Evolutionary conservation across 2,329 filamentous ascomycete genomes (phyloP).

Genomic region (Lecanosticta acicola): DNA sequence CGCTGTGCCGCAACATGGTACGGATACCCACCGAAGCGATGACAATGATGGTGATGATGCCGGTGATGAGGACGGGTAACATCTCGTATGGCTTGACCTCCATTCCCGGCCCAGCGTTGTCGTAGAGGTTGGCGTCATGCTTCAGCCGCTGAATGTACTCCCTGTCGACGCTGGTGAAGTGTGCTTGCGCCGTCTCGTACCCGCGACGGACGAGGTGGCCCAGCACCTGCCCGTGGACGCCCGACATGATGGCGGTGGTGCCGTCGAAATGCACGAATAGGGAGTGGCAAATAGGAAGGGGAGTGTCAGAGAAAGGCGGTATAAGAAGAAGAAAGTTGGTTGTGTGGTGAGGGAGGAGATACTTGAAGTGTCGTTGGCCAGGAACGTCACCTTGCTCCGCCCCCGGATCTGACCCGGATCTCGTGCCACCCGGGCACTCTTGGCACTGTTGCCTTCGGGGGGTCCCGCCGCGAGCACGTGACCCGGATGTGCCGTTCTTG

Average conservation of each 20-base stretch:
- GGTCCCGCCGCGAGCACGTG: not conserved
- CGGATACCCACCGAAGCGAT: slow-evolving; percentile 35
- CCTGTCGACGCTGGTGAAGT: slow-evolving; percentile 18
- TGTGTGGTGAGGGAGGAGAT: not conserved
- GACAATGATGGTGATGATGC: slow-evolving; percentile 38
- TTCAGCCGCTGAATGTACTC: slow-evolving; percentile 23
- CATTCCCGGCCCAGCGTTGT: slow-evolving; percentile 21
- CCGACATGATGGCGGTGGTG: slow-evolving; percentile 16
- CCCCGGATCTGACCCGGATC: not conserved
- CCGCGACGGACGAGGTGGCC: slow-evolving; percentile 32
- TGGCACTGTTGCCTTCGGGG: no score
- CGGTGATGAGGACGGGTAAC: slow-evolving; percentile 32
- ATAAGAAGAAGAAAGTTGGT: slow-evolving; percentile 34
- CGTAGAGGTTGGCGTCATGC: slow-evolving; percentile 27
- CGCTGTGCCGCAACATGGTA: slow-evolving; percentile 3
- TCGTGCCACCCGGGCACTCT: no score
- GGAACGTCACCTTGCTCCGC: not conserved
- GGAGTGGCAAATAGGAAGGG: not conserved
- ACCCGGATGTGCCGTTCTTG: not conserved
- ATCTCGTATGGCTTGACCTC: slow-evolving; percentile 26
- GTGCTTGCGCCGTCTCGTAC: slow-evolving; percentile 26
- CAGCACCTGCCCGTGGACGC: slow-evolving; percentile 26
- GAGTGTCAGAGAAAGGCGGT: not conserved
- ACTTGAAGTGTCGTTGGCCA: not conserved
- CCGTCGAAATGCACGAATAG: not conserved